A percentile compares a stretch with the other conserved stretches of the same genome.
phyloP scores from a whole-genome alignment of 768 basidiomycete species.

The Leccinum incarnatum region DNA sequence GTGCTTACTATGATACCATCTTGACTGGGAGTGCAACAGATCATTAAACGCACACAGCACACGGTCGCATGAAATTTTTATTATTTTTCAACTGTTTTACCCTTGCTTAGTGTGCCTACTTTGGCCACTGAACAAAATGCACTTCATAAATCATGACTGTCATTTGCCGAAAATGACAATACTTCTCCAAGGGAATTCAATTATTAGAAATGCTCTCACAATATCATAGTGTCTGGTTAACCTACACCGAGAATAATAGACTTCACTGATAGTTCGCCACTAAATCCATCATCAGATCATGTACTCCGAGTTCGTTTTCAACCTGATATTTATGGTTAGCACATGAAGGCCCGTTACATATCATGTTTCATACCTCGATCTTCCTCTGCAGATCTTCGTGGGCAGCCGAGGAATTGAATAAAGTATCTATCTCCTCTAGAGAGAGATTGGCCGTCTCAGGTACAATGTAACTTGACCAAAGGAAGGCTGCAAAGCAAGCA shows the following conservation, averaged over 20 bases:
- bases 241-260: neutral
- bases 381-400: conserved; percentile 51
- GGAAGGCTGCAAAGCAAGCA: conserved; percentile 62
- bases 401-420: conserved; percentile 61
- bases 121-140: neutral
- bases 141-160: neutral
- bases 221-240: neutral
- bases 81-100: neutral
- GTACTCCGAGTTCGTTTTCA: conserved; percentile 54
- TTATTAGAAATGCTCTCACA: neutral
- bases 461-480: conserved; percentile 68
- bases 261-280: conserved; percentile 15
- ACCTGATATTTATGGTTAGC: conserved; percentile 39
- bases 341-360: neutral
- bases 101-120: neutral
- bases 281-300: conserved; percentile 42
- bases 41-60: neutral
- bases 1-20: neutral
- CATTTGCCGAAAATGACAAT: neutral
- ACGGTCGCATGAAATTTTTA: neutral
- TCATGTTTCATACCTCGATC: conserved; percentile 41
- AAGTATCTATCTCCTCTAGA: conserved; percentile 70
- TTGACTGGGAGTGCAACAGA: neutral
- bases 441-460: conserved; percentile 79
- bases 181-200: neutral